A percentile compares a stretch with the other conserved stretches of the same genome.
Evolutionary conservation across 371 early-diverging fungal species (phyloP).

Genomic region (Synchytrium microbalum): DNA sequence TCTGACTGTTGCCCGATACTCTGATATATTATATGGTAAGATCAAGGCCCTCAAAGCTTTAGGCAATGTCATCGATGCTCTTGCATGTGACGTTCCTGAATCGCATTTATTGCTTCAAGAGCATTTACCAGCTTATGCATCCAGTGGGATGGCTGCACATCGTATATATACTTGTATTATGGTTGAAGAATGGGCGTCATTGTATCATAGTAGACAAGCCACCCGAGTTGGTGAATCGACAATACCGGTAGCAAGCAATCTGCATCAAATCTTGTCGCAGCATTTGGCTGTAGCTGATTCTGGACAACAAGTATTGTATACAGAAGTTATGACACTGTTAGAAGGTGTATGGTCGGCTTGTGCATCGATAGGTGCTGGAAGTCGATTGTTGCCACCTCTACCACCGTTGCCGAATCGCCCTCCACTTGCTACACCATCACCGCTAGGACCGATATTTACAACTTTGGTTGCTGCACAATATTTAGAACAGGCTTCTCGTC

Average conservation of each 20-base stretch:
- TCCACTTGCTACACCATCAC: background rate
- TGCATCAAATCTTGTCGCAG: background rate
- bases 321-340: background rate
- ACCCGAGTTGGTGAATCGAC: background rate
- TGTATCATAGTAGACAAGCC: background rate
- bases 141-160: conserved; percentile 72
- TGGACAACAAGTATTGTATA: background rate
- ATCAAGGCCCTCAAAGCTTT: conserved; percentile 69
- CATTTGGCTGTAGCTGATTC: background rate
- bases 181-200: conserved; percentile 71
- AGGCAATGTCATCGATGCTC: conserved; percentile 56
- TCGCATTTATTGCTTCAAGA: conserved; percentile 7
- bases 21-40: conserved; percentile 74
- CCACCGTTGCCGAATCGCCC: background rate
- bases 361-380: background rate
- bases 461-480: conserved; percentile 17
- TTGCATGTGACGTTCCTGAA: conserved; percentile 11
- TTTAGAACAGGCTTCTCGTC: background rate
- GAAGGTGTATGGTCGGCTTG: background rate
- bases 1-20: conserved; percentile 65
- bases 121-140: conserved; percentile 25
- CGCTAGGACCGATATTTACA: background rate
- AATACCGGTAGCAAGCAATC: background rate
- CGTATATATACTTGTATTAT: conserved; percentile 70
- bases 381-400: background rate